Conservation (phyloP, 2,329 filamentous ascomycete species). For the Colletotrichum gloeosporioides region DNA sequence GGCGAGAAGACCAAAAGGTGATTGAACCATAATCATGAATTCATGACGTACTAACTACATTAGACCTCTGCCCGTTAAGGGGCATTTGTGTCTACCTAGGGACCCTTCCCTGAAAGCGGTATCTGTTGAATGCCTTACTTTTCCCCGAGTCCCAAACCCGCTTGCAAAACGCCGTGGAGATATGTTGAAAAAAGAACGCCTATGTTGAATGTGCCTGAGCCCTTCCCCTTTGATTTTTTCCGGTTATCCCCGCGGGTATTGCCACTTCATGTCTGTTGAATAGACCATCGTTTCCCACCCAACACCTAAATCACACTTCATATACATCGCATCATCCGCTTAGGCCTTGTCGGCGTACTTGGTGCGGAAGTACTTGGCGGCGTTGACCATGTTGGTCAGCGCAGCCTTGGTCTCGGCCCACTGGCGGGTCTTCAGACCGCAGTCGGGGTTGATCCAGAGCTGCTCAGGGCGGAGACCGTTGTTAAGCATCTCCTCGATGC, state of each 20-base stretch:
- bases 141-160: conserved; percentile 22
- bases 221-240: conserved; percentile 20
- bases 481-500: conserved; percentile 96
- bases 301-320: conserved; percentile 23
- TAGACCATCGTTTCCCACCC: conserved; percentile 21
- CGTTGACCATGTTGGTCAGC: conserved; percentile 95
- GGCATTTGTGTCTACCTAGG: conserved; percentile 21
- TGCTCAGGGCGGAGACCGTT: conserved; percentile 92
- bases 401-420: conserved; percentile 99
- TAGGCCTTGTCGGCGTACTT: conserved; percentile 66
- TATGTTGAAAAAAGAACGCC: conserved; percentile 26
- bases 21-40: conserved; percentile 17
- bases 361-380: conserved; percentile 93
- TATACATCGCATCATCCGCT: conserved; percentile 10
- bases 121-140: conserved; percentile 26
- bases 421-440: conserved; percentile 98
- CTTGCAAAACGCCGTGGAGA: conserved; percentile 25
- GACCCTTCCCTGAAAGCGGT: conserved; percentile 22
- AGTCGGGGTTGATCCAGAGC: conserved; percentile 99
- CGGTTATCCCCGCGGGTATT: conserved; percentile 24
- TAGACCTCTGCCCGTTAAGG: conserved; percentile 24
- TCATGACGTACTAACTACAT: conserved; percentile 17
- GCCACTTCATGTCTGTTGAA: conserved; percentile 25
- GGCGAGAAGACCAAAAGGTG: neutral
- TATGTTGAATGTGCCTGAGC: conserved; percentile 24